phyloP scores from a whole-genome alignment of 2,329 filamentous ascomycete species.

The Dendrostoma leiphaemia region DNA sequence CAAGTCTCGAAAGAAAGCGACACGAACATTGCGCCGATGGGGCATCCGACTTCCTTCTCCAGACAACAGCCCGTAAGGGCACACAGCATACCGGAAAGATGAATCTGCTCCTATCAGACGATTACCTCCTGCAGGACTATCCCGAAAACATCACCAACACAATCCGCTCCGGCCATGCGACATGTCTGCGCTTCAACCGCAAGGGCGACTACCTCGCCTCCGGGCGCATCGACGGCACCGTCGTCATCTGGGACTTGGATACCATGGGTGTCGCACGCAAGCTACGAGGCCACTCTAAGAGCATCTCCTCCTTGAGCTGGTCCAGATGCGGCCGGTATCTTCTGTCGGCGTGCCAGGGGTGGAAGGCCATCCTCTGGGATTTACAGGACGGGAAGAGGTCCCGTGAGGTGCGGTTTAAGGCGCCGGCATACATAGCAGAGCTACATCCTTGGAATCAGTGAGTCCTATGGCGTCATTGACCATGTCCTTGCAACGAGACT shows the following conservation, averaged over 20 bases:
- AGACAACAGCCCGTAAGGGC: conserved; percentile 6
- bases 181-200: conserved; percentile 81
- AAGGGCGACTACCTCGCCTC: conserved; percentile 93
- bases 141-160: conserved; percentile 87
- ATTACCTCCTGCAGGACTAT: conserved; percentile 73
- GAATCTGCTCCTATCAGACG: conserved; percentile 61
- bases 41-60: neutral
- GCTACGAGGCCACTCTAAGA: conserved; percentile 86
- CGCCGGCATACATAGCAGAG: conserved; percentile 93
- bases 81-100: conserved; percentile 33
- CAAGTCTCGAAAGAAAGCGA: neutral
- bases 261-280: conserved; percentile 96
- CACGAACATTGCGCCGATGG: neutral
- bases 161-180: conserved; percentile 69
- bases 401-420: conserved; percentile 85
- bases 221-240: conserved; percentile 88
- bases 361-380: conserved; percentile 97
- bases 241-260: conserved; percentile 95
- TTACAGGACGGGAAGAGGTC: conserved; percentile 67
- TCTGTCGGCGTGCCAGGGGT: conserved; percentile 90
- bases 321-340: conserved; percentile 88
- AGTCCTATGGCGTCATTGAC: conserved; percentile 26
- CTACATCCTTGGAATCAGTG: conserved; percentile 89
- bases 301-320: conserved; percentile 95
- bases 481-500: conserved; percentile 14